Evolutionary conservation across 805 yeast species (phyloP).

Genomic region (Kockiozyma suomiensis): DNA sequence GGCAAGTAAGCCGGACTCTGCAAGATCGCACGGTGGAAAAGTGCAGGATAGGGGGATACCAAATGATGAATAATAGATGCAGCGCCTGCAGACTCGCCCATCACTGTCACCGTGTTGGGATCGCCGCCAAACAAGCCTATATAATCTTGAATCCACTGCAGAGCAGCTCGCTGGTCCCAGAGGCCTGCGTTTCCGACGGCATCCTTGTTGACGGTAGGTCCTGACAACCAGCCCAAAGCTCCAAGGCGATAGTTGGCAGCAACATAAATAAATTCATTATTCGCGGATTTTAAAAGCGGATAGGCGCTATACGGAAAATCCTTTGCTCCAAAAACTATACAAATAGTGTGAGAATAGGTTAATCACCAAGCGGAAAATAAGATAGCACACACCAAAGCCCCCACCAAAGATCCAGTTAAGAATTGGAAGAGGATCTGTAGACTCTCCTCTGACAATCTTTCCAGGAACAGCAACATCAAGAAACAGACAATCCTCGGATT

Average conservation of each 20-base stretch:
- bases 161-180: conserved; percentile 43
- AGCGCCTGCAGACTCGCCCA: conserved; percentile 48
- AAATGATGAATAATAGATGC: conserved; percentile 43
- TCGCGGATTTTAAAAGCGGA: conserved; percentile 16
- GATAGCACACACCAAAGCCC: not conserved
- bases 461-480: conserved; percentile 32
- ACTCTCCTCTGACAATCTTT: not conserved
- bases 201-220: conserved; percentile 34
- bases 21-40: conserved; percentile 24
- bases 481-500: conserved; percentile 32
- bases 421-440: not conserved
- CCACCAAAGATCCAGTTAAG: conserved; percentile 12
- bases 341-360: conserved; percentile 4
- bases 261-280: conserved; percentile 21
- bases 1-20: conserved; percentile 27
- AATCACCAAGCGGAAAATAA: too few species aligned
- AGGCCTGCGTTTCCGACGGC: conserved; percentile 44
- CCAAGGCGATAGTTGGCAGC: conserved; percentile 37
- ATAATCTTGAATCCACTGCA: conserved; percentile 44
- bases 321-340: conserved; percentile 23
- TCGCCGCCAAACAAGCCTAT: conserved; percentile 46
- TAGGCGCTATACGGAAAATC: conserved; percentile 18
- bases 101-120: conserved; percentile 42
- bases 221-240: conserved; percentile 43
- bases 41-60: conserved; percentile 33